Evolutionary conservation across 768 basidiomycete genomes (phyloP), one percentile per base, ranked within the genome.

Genomic region (Xerocomus brunneocitrinus): DNA sequence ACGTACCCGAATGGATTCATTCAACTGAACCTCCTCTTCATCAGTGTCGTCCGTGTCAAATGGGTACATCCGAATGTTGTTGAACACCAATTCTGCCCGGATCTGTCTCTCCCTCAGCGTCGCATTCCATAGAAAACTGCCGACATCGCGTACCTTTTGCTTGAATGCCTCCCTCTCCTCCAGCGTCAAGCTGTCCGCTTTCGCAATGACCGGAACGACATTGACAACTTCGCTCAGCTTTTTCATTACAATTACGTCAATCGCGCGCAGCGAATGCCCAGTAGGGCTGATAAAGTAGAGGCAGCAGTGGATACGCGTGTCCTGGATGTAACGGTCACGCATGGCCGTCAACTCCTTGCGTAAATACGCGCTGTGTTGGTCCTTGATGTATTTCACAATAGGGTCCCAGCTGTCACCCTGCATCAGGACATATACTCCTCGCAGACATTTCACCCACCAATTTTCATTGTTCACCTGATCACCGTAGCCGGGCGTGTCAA

Each of bases 391-490:
- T 73, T 97, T 98, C 69, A 98, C 81, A 64, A 99, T 98, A 40
- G 95, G 91, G 66, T 99, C 95, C 95, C 95, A 99, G 79, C 91
- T 95, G 56, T n/a, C 58, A 8, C 2, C 30, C 39, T 0, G 34
- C 36, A 43, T 61, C 14, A 57, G 54, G 43, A 49, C 53, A 36
- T 30, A 1, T 35, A 36, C 31, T 4, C 31, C 24, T 48, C 30
- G 40, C 47, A 44, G 9, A 32, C 49, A 53, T 38, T 35, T 35
- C 28, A 71, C 85, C 45, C 63, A 94, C 91, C 97, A 98, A 71
- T 89, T 89, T 72, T 99, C 95, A 72, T 99, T 99, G 82, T 99
- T 95, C 69, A 99, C 84, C 65, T 94, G 91, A 80, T 99, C 95
- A 44, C 95, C 95, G 63, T 95, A 99, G 34, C 97, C 95, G 49